Conservation (phyloP, 2,329 filamentous ascomycete genomes). For the Fusarium drepaniforme region DNA sequence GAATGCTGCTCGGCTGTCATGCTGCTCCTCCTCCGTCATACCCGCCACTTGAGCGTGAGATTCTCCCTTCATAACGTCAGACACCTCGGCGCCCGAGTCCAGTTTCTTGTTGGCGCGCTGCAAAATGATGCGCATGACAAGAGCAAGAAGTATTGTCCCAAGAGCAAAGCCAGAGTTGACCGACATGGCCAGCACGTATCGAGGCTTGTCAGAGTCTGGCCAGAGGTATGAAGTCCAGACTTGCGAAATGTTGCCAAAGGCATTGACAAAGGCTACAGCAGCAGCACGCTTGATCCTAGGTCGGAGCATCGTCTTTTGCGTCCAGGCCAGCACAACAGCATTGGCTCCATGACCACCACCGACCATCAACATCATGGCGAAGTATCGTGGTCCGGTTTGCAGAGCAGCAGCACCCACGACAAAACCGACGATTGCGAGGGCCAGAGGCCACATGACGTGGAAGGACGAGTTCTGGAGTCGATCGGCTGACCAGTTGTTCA, state of each 20-base stretch:
- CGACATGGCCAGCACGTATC: constrained; percentile 15
- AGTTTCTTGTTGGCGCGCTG: constrained; percentile 19
- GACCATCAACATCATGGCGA: constrained; percentile 27
- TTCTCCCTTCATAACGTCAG: constrained; percentile 21
- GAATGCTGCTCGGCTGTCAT: constrained; percentile 12
- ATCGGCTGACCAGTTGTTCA: constrained; percentile 22
- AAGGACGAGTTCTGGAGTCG: constrained; percentile 20
- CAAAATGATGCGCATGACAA: constrained; percentile 10
- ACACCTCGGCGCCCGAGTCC: constrained; percentile 12
- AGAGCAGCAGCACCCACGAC: constrained; percentile 12
- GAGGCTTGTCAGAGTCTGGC: constrained; percentile 5
- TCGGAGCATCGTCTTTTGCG: constrained; percentile 18
- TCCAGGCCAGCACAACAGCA: constrained; percentile 19
- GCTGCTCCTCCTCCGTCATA: constrained; percentile 10
- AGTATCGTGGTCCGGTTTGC: constrained; percentile 13
- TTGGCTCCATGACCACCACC: constrained; percentile 19
- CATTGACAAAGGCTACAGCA: constrained; percentile 15
- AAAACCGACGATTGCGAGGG: constrained; percentile 13
- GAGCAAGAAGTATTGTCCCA: constrained; percentile 3
- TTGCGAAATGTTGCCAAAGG: constrained; percentile 20
- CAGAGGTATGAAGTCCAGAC: constrained; percentile 20
- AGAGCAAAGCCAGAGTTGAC: constrained; percentile 20
- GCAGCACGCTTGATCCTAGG: constrained; percentile 20
- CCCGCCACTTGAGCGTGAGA: constrained; percentile 10
- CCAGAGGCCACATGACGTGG: constrained; percentile 20